Evolutionary conservation across 495 filamentous ascomycete species (phyloP).

Genomic region (Penicillium maclennaniae): DNA sequence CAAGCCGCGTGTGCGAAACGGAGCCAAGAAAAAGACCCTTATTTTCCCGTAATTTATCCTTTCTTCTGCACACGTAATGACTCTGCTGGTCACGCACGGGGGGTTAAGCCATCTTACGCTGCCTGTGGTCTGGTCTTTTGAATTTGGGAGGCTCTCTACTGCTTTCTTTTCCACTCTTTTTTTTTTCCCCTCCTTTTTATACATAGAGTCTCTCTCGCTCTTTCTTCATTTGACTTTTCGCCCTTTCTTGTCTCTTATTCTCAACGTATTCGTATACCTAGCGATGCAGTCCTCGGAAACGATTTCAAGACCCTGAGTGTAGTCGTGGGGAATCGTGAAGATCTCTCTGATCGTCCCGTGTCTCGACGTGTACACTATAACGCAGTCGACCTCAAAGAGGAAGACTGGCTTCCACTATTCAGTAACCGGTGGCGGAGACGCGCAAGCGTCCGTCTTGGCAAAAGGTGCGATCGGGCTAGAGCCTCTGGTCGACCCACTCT

Average conservation of each 20-base stretch:
- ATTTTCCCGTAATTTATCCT: slow-evolving; percentile 21
- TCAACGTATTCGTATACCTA: too few relatives aligned
- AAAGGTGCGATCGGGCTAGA: slow-evolving; percentile 37
- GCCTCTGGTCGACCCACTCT: slow-evolving; percentile 21
- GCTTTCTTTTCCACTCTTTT: too few relatives aligned
- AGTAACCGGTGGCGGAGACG: slow-evolving; percentile 33
- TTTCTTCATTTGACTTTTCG: too few relatives aligned
- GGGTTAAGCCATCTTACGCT: slow-evolving; percentile 5
- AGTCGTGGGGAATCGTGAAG: slow-evolving; percentile 7
- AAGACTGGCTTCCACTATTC: slow-evolving; percentile 9
- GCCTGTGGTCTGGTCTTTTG: neutral
- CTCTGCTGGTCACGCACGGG: slow-evolving; percentile 12
- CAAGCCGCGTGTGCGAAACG: slow-evolving; percentile 46
- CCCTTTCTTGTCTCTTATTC: too few relatives aligned
- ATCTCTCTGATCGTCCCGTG: slow-evolving; percentile 18
- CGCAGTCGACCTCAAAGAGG: slow-evolving; percentile 17
- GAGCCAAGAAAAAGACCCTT: slow-evolving; percentile 26
- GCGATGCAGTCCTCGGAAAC: neutral
- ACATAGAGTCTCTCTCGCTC: too few relatives aligned
- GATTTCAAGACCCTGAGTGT: neutral
- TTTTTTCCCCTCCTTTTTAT: too few relatives aligned
- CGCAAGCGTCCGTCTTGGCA: slow-evolving; percentile 49
- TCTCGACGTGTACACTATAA: slow-evolving; percentile 6
- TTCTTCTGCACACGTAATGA: slow-evolving; percentile 23
- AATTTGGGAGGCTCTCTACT: too few relatives aligned